Conservation (phyloP, 331 rosid genomes). For the Cydonia oblonga region DNA sequence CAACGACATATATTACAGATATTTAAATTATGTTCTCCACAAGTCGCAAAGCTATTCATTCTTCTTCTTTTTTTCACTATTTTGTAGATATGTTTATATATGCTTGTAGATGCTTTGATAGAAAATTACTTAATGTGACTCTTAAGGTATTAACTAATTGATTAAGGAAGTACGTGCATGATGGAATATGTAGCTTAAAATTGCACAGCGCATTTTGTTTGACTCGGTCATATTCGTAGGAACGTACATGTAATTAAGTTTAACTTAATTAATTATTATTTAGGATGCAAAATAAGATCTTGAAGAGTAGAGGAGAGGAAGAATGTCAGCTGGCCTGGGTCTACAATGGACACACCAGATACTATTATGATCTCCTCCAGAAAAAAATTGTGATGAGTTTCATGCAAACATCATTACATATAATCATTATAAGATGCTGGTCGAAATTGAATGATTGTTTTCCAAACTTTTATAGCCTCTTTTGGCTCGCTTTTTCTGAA, state of each 20-base stretch:
- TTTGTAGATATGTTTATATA: too few relatives aligned
- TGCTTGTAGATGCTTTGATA: not conserved
- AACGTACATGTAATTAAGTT: not conserved
- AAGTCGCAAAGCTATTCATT: not conserved
- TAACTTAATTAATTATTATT: not conserved
- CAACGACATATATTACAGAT: not conserved
- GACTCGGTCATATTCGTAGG: not conserved
- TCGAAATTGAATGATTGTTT: constrained; percentile 27
- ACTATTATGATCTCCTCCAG: not conserved
- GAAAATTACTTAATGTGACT: not conserved
- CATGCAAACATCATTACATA: constrained; percentile 37
- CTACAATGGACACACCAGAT: not conserved
- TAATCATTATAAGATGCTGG: constrained; percentile 20
- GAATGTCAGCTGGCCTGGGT: constrained; percentile 18
- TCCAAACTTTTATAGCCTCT: constrained; percentile 8
- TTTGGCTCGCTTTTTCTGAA: constrained; percentile 24
- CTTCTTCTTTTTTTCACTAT: not conserved
- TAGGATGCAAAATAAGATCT: not conserved
- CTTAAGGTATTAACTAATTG: not conserved
- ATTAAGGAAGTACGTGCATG: not conserved
- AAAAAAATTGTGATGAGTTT: constrained; percentile 20
- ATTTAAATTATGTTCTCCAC: not conserved
- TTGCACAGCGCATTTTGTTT: not conserved
- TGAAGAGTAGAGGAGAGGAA: not conserved
- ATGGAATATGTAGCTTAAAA: not conserved